phyloP scores from a whole-genome alignment of 306 rosid genomes.

The Crataegus laevigata region DNA sequence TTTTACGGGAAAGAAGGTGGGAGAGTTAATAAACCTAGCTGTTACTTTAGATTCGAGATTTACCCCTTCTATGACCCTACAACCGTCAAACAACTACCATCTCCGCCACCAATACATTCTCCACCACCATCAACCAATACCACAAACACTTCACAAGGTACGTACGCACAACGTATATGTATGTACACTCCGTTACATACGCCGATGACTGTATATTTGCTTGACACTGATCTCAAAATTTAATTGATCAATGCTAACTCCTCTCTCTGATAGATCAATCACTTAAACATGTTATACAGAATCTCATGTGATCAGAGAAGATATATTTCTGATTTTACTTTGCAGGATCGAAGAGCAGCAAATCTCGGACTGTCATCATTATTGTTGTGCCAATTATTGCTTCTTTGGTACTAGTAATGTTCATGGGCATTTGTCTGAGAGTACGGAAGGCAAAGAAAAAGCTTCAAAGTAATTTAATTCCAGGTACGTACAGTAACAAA shows the following conservation, averaged over 20 bases:
- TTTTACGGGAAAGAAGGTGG: slow-evolving; percentile 1
- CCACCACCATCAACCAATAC: neutral
- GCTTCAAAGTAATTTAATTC: neutral
- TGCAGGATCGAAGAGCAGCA: slow-evolving; percentile 29
- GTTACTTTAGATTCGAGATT: neutral
- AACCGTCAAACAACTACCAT: neutral
- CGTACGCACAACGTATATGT: too few species aligned
- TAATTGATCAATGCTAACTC: too few species aligned
- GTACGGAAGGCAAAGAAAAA: neutral
- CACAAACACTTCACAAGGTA: too few species aligned
- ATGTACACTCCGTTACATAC: too few species aligned
- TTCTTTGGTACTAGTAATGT: slow-evolving; percentile 2
- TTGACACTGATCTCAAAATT: too few species aligned
- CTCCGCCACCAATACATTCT: neutral
- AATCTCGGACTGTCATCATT: neutral
- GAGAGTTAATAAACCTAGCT: neutral
- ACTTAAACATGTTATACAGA: neutral
- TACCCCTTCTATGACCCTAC: neutral
- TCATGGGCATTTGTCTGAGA: slow-evolving; percentile 13
- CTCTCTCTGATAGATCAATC: too few species aligned
- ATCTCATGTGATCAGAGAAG: neutral
- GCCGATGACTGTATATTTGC: too few species aligned
- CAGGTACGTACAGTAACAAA: neutral
- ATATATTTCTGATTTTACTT: neutral
- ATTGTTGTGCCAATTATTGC: slow-evolving; percentile 16